Evolutionary conservation across 345 rosid species (phyloP).

Genomic region (Hirschfeldia incana): DNA sequence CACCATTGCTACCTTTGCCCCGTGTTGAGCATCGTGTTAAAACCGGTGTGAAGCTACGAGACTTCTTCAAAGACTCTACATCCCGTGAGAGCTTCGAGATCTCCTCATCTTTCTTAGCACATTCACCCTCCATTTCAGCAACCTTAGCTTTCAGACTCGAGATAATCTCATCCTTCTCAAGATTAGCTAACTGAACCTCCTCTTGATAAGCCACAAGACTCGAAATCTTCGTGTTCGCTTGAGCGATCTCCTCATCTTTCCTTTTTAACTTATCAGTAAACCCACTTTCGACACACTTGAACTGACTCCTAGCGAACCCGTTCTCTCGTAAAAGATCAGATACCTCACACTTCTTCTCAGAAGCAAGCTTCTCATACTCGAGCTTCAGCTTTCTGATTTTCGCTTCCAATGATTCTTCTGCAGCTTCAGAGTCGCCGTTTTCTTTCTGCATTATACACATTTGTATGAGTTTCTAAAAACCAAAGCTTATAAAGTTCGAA

Average conservation of each 20-base stretch:
- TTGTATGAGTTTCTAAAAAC: not conserved
- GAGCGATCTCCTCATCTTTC: slow-evolving; percentile 55
- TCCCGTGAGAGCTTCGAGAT: slow-evolving; percentile 49
- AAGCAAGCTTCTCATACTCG: slow-evolving; percentile 57
- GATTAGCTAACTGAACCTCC: slow-evolving; percentile 54
- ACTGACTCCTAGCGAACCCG: slow-evolving; percentile 73
- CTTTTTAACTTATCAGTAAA: slow-evolving; percentile 52
- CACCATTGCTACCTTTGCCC: slow-evolving; percentile 23
- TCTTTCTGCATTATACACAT: slow-evolving; percentile 5
- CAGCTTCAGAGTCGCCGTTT: not conserved
- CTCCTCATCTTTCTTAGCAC: slow-evolving; percentile 44
- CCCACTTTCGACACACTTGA: slow-evolving; percentile 52
- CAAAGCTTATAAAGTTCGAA: not conserved
- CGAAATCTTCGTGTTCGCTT: slow-evolving; percentile 59
- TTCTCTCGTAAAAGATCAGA: slow-evolving; percentile 61
- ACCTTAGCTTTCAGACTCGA: slow-evolving; percentile 48
- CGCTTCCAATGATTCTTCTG: slow-evolving; percentile 35
- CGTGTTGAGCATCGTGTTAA: slow-evolving; percentile 43
- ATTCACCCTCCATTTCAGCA: slow-evolving; percentile 40
- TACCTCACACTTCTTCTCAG: slow-evolving; percentile 55
- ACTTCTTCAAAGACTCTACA: slow-evolving; percentile 52
- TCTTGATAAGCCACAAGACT: slow-evolving; percentile 58
- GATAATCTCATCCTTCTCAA: slow-evolving; percentile 62
- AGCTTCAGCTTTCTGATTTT: slow-evolving; percentile 53
- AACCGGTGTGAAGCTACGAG: slow-evolving; percentile 46